Evolutionary conservation across 176 grass and related monocot genomes (phyloP), one percentile per base, ranked within the genome.

Genomic region (Themeda triandra): DNA sequence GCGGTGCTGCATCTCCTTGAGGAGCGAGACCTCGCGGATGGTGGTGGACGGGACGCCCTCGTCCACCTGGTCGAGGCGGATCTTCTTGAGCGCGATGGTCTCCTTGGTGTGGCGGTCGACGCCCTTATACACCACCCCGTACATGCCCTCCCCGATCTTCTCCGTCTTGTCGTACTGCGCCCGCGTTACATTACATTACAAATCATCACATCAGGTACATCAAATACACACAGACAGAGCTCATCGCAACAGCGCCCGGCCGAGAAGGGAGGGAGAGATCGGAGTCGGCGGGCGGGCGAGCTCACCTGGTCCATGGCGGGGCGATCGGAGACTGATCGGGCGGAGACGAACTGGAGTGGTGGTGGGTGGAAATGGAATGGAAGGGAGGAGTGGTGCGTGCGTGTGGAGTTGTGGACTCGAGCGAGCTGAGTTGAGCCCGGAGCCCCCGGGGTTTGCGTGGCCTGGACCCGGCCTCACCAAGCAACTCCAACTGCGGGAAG

Each of bases 121-220:
- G 46, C 66, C 95, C 90, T 92, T 94, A 78, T 96, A 96, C 70
- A 93, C 94, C 71, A 96, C 94, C 65, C 91, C 94, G 76, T 96
- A 96, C 60, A 89, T 93, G 31, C 94, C 94, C 32, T 96, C 94
- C 23, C 94, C 94, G 74, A 96, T 96, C 88, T 96, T 96, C 86
- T 96, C 94, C 84, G 75, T 45, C 85, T 93, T 96, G 89, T 96
- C 94, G 37, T 96, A 93, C 94, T 96, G 59, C 73, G 65, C 63
- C 73, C n/a, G n/a, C 54, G 54, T 58, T n/a, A n/a, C 51, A n/a
- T 58, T 56, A 56, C 41, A 44, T n/a, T n/a, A 8, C n/a, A n/a
- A n/a, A n/a, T n/a, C n/a, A 8, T 2, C 10, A 37, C 6, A 35
- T 35, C 33, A 35, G 3, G 4, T 35, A 19, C 4, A 51, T 6